phyloP scores from a whole-genome alignment of 257 asterid genomes.

The Scutellaria baicalensis region DNA sequence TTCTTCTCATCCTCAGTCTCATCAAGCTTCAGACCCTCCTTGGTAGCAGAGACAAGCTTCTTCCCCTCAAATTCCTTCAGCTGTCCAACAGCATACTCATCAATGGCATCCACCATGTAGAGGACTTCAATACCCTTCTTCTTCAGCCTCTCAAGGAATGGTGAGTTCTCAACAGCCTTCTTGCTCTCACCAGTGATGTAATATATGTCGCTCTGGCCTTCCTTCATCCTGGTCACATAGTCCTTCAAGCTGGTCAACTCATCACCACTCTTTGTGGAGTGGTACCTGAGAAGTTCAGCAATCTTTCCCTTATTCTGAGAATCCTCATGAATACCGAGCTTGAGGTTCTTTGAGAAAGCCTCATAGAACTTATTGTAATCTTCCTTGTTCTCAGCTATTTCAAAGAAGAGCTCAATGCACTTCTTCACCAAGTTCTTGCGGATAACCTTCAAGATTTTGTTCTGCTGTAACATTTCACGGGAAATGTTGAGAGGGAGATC shows the following conservation, averaged over 20 bases:
- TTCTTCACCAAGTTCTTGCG: slow-evolving; percentile 72
- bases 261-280: slow-evolving; percentile 64
- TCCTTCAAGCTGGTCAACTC: slow-evolving; percentile 62
- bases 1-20: slow-evolving; percentile 63
- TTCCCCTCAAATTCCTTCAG: slow-evolving; percentile 60
- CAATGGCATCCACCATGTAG: slow-evolving; percentile 70
- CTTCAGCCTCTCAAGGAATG: slow-evolving; percentile 62
- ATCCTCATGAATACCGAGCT: slow-evolving; percentile 65
- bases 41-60: slow-evolving; percentile 63
- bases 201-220: slow-evolving; percentile 51
- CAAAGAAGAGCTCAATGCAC: slow-evolving; percentile 60
- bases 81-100: slow-evolving; percentile 57
- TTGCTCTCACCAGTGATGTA: slow-evolving; percentile 69
- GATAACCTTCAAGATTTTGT: slow-evolving; percentile 62
- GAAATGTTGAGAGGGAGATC: slow-evolving; percentile 67
- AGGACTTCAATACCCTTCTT: slow-evolving; percentile 63
- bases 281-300: slow-evolving; percentile 49
- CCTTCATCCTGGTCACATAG: slow-evolving; percentile 70
- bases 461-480: slow-evolving; percentile 54
- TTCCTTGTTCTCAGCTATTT: slow-evolving; percentile 67
- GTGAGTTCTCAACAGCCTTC: slow-evolving; percentile 72
- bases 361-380: slow-evolving; percentile 58
- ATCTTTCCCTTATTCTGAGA: slow-evolving; percentile 48
- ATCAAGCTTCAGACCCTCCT: slow-evolving; percentile 65
- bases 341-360: slow-evolving; percentile 59